Evolutionary conservation across 495 filamentous ascomycete genomes (phyloP), one percentile per base, ranked within the genome.

Genomic region (Astrocystis sublimbata): DNA sequence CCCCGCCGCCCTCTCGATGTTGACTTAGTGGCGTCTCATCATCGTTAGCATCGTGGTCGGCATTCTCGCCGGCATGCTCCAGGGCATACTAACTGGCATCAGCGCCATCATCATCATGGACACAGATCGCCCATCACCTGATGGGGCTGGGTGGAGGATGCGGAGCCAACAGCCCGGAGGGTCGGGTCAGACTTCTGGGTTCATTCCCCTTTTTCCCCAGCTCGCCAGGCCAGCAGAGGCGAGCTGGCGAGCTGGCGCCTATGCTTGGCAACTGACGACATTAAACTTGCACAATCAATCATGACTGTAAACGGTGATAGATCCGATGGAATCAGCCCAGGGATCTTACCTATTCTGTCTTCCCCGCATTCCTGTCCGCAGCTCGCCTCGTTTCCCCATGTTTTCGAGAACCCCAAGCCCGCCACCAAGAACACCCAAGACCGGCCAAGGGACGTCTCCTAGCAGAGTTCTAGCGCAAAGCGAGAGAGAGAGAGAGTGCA

Each of bases 181-280:
- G 52, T 17, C 41, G 36, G 23, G 40, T 45, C 31, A 15, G 38
- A 40, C 19, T 45, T 26, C 19, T 56, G 52, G 21, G 38, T 24
- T 24, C 24, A n/a, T 21, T 33, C n/a, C 52, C 47, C 52, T 24
- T 56, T 56, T 56, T 56, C 52, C 52, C 52, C 52, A 56, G 52
- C 36, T 28, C 17, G 4, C 33, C 6, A 36, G 6, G 13, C 33
- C 33, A 36, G 6, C 33, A 36, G 6, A 6, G 13, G 6, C 13
- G 6, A 13, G 33, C 13, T 13, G 6, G 33, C 13, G n/a, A 36
- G 33, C 6, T 36, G 13, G 21, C 5, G 17, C 38, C 52, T 56
- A 41, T 31, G n/a, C 54, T 57, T 45, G 54, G 54, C 54, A 35
- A 23, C 17, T 43, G 54, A 57, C 54, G 54, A 45, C 40, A 45